Evolutionary conservation across 495 filamentous ascomycete genomes (phyloP), one percentile per base, ranked within the genome.

Genomic region (Xylaria telfairii): DNA sequence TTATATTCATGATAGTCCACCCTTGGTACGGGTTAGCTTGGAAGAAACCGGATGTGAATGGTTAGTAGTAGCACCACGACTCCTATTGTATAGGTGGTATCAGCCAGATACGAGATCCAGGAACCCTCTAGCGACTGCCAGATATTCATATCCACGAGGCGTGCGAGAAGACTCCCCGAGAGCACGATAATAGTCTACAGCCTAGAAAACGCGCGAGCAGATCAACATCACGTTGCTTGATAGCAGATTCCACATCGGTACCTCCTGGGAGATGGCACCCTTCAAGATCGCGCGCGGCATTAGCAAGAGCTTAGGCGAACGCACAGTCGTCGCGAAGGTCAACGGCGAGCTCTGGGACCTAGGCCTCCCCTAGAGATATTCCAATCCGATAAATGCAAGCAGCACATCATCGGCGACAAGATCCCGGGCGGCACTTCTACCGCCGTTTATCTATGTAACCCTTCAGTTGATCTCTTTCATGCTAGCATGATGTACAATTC

Each of bases 281-380:
- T 86, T 86, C 21, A 83, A 86, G 17, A 90, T 94, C 72, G 91
- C 90, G 10, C 84, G 86, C 66, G 83, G 83, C 21, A 90, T 94
- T 65, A 89, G 87, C 73, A 93, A 93, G 80, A 88, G 85, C 61
- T 79, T 94, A 67, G 87, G 87, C 73, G 90, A 94, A 77, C 89
- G 91, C 74, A 89, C 90, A 62, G 92, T 98, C 24, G 90, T 98
- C 74, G 89, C 95, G 7, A 91, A 89, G 76, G 85, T 99, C 62
- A 91, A 98, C 75, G 72, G 75, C 15, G 87, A 90, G 64, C 83
- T 98, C 28, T 99, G 95, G 96, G 96, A 99, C 83, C 80, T 99
- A 42, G 92, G 93, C 70, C 87, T 96, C 66, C 95, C 96, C 87
- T 93, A 57, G 93, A 97, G 81, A 98, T 99, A 96, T 99, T 99